Percentiles rank a stretch among this genome's conserved stretches.
Evolutionary conservation across 225 moss, liverwort and hornwort genomes (phyloP).

Genomic region (Asterella californica): DNA sequence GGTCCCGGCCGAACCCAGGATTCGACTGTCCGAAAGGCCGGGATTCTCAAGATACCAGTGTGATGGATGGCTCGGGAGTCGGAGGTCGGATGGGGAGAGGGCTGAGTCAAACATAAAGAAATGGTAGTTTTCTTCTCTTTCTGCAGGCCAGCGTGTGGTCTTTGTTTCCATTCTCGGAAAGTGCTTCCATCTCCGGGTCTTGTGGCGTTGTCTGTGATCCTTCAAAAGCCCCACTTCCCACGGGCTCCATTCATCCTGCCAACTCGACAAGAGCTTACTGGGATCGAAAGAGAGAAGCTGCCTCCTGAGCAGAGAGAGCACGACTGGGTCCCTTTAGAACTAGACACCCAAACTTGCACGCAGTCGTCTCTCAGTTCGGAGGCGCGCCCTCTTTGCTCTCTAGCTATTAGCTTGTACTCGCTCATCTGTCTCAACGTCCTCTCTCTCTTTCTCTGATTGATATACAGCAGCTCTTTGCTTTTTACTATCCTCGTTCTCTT

Average conservation of each 20-base stretch:
- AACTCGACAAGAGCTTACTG: background rate
- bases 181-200: background rate
- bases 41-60: conserved; percentile 3
- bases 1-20: background rate
- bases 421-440: background rate
- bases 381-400: background rate
- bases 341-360: conserved; percentile 6
- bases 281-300: too few relatives aligned
- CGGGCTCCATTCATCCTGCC: conserved; percentile 11
- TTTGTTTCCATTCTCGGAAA: conserved; percentile 1
- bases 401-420: background rate
- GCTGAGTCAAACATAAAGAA: conserved; percentile 11
- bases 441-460: background rate
- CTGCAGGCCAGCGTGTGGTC: background rate
- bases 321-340: background rate
- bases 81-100: background rate
- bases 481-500: background rate
- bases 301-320: background rate
- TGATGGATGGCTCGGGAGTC: background rate
- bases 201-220: conserved; percentile 1
- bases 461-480: background rate
- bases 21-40: background rate
- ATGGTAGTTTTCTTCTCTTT: background rate
- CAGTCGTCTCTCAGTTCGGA: background rate
- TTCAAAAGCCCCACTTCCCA: background rate